Evolutionary conservation across 1,284 basidiomycete species (phyloP), one percentile per base, ranked within the genome.

Genomic region (Moniliella sp.): DNA sequence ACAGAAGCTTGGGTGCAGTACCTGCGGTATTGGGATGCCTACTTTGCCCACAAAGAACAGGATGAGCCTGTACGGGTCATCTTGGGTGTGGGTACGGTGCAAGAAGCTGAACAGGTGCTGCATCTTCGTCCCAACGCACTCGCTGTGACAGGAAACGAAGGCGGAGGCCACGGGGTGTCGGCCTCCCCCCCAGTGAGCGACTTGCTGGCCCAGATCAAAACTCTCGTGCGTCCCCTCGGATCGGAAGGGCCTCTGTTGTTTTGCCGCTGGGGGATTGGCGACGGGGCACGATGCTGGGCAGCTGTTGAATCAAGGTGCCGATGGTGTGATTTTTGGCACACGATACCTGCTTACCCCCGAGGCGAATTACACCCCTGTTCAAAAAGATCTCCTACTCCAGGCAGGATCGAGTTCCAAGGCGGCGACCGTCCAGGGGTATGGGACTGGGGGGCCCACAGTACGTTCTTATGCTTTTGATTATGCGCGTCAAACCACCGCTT

Each of bases 341-440:
- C 43, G 54, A n/a, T 49, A 54, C 29, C 39, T 59, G 7, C 34
- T 55, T 4, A 53, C 56, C 9, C 51, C 43, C 3, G 51, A 59
- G 27, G 38, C 52, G n/a, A 37, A 30, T 2, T 59, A 54, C 29
- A 39, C 40, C 10, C 36, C 39, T 10, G 30, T 33, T 21, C 51
- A 56, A 29, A 58, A 58, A 31, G 36, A 49, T 21, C 35, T 58
- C 15, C 34, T 48, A 18, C 23, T 19, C n/a, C n/a, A n/a, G n/a
- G n/a, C n/a, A n/a, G n/a, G n/a, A n/a, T n/a, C n/a, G n/a, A n/a
- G n/a, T n/a, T n/a, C n/a, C n/a, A n/a, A n/a, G n/a, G n/a, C n/a
- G n/a, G n/a, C n/a, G n/a, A n/a, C n/a, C n/a, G n/a, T n/a, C n/a
- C n/a, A n/a, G n/a, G n/a, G n/a, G n/a, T n/a, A n/a, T n/a, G 13